Base-by-base conservation (phyloP, 768 basidiomycete genomes). In the Glaciozyma martinii region DNA sequence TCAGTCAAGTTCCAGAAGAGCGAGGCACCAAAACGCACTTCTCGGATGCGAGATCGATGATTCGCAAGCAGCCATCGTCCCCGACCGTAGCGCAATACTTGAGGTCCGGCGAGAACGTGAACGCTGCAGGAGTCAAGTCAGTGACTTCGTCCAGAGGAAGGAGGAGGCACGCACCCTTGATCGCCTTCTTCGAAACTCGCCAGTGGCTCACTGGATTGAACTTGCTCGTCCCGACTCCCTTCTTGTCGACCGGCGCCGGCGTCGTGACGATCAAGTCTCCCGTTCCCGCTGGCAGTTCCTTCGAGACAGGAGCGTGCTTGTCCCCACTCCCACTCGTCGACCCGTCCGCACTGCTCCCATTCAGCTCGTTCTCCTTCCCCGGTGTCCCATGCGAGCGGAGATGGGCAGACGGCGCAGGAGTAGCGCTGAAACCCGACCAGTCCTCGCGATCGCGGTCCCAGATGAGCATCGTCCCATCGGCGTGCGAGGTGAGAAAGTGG, bases 391-490 rank as follows among this genome's bases (percentile, higher is more conserved):
- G 32, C 10, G 19, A 40, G 37, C 33, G 30, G 27, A 21, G 23
- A 23, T 29, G 62, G 32, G 42, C 56, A 16, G 10, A 30, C 32
- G 21, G 49, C 21, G 42, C 78, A 25, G 78, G 77, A 3, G 73
- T 66, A 8, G 78, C 56, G 0, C 54, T 47, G 60, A 73, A 71
- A 7, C 59, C 59, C 37, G 55, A 60, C 64, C 61, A 71, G 67
- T 94, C 91, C 56, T 91, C 90, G 40, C 89, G 86, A 71, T 93
- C 90, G 73, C 86, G 90, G 77, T 93, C 91, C 72, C 90, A 93
- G 23, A 91, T 84, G 46, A 92, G 82, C 65, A 94, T 85, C 8
- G 90, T 86, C 8, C 91, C 91, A 70, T 94, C 89, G 29, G 87
- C 87, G 74, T 93, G 89, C 9, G 89, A 87, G 21, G 86, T 89